These are phyloP conservation scores for Panellus pusillus DNA, from an alignment of 768 basidiomycete genomes.

Conservation along the genomic window DNA sequence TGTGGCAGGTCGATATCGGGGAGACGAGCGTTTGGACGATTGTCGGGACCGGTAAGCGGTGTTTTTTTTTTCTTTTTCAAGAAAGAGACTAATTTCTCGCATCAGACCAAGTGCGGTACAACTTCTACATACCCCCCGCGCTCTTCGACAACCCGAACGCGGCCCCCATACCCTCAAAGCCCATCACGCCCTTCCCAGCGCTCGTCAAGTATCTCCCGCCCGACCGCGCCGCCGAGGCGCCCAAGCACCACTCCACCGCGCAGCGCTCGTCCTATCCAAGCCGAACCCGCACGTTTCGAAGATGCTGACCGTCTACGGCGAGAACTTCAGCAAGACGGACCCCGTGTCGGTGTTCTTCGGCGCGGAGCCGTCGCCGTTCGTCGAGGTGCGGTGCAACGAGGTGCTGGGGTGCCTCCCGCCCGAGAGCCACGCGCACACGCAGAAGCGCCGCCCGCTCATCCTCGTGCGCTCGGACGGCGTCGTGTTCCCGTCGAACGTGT, in stretches of 20 bases:
- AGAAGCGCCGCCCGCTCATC: constrained; percentile 76
- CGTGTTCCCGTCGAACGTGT: constrained; percentile 79
- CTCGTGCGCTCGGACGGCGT: constrained; percentile 84
- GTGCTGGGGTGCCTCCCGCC: constrained; percentile 81
- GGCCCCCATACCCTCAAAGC: constrained; percentile 79
- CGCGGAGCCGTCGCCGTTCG: constrained; percentile 81
- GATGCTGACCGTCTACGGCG: constrained; percentile 85
- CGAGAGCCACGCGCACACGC: constrained; percentile 57
- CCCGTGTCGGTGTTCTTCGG: constrained; percentile 86
- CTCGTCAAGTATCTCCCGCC: constrained; percentile 91
- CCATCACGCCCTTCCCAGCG: constrained; percentile 82
- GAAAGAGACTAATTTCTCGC: constrained; percentile 19
- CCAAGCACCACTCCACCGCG: constrained; percentile 67
- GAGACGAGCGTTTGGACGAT: constrained; percentile 96
- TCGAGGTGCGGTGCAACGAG: constrained; percentile 86
- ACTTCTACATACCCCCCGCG: constrained; percentile 88
- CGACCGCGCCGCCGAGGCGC: constrained; percentile 81
- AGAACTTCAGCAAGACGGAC: constrained; percentile 84
- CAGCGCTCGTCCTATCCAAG: constrained; percentile 72
- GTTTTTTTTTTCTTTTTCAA: constrained; percentile 9
- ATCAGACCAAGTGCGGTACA: constrained; percentile 87
- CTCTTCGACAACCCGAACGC: constrained; percentile 79
- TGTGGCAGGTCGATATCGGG: constrained; percentile 90
- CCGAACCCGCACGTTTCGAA: constrained; percentile 77
- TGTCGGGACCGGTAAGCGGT: constrained; percentile 80